Evolutionary conservation across 345 rosid species (phyloP), one percentile per base, ranked within the genome.

Genomic region (Pistacia atlantica): DNA sequence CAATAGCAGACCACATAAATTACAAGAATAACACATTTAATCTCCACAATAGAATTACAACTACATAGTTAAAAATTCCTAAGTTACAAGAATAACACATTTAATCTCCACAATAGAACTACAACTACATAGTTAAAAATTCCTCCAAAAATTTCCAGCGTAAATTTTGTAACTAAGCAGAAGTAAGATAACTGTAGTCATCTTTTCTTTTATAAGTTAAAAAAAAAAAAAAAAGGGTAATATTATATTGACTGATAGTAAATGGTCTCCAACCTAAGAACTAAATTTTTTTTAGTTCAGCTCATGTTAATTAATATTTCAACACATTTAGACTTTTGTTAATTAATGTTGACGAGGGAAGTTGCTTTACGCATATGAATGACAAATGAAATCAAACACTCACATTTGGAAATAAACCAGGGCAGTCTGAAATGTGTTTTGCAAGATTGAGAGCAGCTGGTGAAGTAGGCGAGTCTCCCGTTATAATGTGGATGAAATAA

Each of bases 401-500:
- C 14, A 64, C 67, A 33, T 64, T 63, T 22, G 62, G 64, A 71
- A 57, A 56, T 16, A 71, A 28, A 28, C 63, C 25, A n/a, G 37
- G 71, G 71, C 52, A 46, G 20, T 46, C 71, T 8, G 71, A 33
- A 20, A 46, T 13, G n/a, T 67, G 71, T 48, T 12, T 55, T 5
- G 37, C 17, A 25, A 67, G 33, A 42, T 51, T 67, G 9, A 51
- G 20, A 33, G 63, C 74, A 31, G 74, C 74, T 2, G 63, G 74
- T n/a, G 64, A 35, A 11, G 25, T 20, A 28, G 74, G 64, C 14
- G 74, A 20, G 51, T 71, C 48, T 38, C 64, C 74, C 51, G 33
- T 54, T 52, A 14, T 71, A 33, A 70, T 14, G 25, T 54, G 25
- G 35, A 28, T 70, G 74, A 55, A 51, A 70, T 70, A 70, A 70